Percentiles rank a stretch among this genome's conserved stretches.
These are phyloP conservation scores for Coemansia sp. DNA, from an alignment of 192 early-diverging fungal species.

Conservation along the genomic window DNA sequence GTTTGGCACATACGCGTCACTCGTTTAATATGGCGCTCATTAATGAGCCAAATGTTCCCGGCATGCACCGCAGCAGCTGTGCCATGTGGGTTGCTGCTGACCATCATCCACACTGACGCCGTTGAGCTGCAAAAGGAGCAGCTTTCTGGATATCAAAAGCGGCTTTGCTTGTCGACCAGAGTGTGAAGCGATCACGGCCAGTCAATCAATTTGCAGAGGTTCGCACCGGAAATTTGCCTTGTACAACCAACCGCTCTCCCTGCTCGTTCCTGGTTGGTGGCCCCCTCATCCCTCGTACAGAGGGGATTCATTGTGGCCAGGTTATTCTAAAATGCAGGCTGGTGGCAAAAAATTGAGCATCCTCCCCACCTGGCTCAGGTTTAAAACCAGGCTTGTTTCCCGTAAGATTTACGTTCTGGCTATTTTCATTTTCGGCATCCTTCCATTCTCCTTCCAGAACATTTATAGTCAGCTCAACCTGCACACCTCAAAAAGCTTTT, in stretches of 20 bases:
- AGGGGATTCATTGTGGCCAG: neutral
- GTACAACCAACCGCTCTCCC: neutral
- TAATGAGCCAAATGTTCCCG: neutral
- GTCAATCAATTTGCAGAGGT: neutral
- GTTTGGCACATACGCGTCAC: neutral
- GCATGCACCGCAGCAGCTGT: no score
- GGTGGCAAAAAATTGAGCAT: no score
- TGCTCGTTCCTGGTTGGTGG: no score
- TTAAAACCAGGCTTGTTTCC: conserved; percentile 1
- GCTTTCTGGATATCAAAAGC: no score
- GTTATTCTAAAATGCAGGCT: neutral
- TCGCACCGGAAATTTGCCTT: neutral
- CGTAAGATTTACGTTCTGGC: neutral
- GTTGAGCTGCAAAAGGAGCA: no score
- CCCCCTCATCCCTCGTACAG: neutral
- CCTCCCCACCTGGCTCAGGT: neutral
- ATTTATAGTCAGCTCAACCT: neutral
- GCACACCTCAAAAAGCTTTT: no score
- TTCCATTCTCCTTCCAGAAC: conserved; percentile 6
- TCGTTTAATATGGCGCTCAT: neutral
- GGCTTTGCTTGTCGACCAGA: neutral
- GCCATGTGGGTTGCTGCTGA: no score
- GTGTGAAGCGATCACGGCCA: neutral
- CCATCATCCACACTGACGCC: no score
- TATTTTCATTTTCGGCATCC: neutral